phyloP scores from a whole-genome alignment of 139 green algal genomes.

The Auxenochlorella pyrenoidosa region DNA sequence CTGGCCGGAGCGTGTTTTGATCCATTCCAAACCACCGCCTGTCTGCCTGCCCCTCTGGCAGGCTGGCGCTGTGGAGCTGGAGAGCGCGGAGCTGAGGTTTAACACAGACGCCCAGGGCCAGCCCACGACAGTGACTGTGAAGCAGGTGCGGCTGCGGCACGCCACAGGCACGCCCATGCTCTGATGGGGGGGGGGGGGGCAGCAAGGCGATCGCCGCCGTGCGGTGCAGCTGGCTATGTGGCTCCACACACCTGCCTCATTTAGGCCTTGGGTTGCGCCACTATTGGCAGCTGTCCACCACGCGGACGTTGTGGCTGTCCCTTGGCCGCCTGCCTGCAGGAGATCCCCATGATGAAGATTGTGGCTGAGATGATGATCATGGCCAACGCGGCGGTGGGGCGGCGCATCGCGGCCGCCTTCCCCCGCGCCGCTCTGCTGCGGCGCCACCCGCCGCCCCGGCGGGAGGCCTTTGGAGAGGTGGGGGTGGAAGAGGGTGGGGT shows the following conservation, averaged over 20 bases:
- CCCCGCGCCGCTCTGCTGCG: slow-evolving; percentile 79
- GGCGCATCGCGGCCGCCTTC: slow-evolving; percentile 80
- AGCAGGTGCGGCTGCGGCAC: slow-evolving; percentile 66
- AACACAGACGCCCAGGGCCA: slow-evolving; percentile 83
- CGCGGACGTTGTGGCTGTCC: no score
- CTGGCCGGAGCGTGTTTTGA: no score
- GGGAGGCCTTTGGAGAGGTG: slow-evolving; percentile 30
- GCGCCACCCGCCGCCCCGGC: slow-evolving; percentile 70
- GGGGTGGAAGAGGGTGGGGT: not conserved
- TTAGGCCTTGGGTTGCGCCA: no score
- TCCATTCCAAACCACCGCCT: not conserved
- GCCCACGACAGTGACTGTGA: slow-evolving; percentile 86
- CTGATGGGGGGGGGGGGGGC: no score
- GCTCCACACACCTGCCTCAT: no score
- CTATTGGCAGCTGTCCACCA: no score
- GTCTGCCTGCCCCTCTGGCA: not conserved
- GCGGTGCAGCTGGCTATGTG: not conserved
- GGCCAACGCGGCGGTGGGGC: slow-evolving; percentile 88
- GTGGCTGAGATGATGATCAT: slow-evolving; percentile 98
- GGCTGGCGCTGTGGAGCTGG: slow-evolving; percentile 87
- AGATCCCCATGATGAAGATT: slow-evolving; percentile 88
- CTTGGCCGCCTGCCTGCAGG: no score
- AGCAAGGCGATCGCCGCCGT: no score
- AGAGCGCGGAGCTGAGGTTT: slow-evolving; percentile 95
- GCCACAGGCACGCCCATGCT: not conserved